A percentile compares a stretch with the other conserved stretches of the same genome.
Evolutionary conservation across 192 early-diverging fungal species (phyloP).

Genomic region (Mortierella alpina): DNA sequence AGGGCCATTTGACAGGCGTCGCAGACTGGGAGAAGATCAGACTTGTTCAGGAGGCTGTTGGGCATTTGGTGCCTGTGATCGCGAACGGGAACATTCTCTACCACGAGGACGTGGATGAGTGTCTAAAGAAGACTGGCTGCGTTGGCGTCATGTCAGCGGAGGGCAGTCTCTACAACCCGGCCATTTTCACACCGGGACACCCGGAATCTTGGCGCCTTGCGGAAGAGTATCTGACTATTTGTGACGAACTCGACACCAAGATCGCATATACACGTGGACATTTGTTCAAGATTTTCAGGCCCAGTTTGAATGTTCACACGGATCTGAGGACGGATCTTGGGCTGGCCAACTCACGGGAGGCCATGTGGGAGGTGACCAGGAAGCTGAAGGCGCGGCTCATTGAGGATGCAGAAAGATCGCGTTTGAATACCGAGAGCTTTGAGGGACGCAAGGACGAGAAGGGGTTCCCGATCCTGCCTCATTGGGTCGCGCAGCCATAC

Average conservation of each 20-base stretch:
- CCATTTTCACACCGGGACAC: constrained; percentile 75
- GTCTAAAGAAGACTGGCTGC: constrained; percentile 84
- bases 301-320: constrained; percentile 77
- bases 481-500: constrained; percentile 78
- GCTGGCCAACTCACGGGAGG: constrained; percentile 67
- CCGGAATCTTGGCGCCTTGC: constrained; percentile 83
- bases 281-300: constrained; percentile 92
- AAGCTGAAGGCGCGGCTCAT: constrained; percentile 67
- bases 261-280: constrained; percentile 83
- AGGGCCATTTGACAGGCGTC: constrained; percentile 95
- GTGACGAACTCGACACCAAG: constrained; percentile 71
- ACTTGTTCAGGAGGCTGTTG: constrained; percentile 82
- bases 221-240: constrained; percentile 91
- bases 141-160: constrained; percentile 97
- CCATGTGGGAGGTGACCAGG: constrained; percentile 65
- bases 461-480: constrained; percentile 69
- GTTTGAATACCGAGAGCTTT: constrained; percentile 21
- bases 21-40: constrained; percentile 97
- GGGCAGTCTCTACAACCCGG: constrained; percentile 89
- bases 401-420: constrained; percentile 28
- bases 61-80: constrained; percentile 82
- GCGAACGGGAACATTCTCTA: constrained; percentile 99
- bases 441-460: constrained; percentile 52
- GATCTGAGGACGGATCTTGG: constrained; percentile 84
- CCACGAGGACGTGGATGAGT: constrained; percentile 86